A percentile compares a stretch with the other conserved stretches of the same genome.
These are phyloP conservation scores for Erodium texanum DNA, from an alignment of 441 rosid species.

Conservation along the genomic window DNA sequence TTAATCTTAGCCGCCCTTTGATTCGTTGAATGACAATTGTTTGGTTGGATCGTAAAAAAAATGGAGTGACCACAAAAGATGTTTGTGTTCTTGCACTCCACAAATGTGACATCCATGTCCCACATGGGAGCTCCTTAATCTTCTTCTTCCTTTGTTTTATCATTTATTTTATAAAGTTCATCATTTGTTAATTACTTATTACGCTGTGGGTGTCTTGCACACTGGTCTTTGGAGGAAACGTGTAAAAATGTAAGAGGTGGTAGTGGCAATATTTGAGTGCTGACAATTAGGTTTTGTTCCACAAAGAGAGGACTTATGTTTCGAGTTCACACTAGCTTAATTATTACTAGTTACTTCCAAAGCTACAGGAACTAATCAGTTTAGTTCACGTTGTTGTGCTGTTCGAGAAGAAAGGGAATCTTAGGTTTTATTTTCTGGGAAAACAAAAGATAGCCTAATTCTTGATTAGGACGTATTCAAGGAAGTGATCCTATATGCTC, in stretches of 20 bases:
- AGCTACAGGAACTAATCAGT: not conserved
- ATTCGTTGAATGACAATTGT: not conserved
- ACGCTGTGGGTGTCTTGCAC: no score
- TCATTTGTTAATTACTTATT: not conserved
- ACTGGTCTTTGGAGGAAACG: not conserved
- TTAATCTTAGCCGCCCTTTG: conserved; percentile 2
- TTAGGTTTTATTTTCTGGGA: not conserved
- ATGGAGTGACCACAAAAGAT: not conserved
- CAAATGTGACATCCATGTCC: not conserved
- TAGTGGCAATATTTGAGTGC: not conserved
- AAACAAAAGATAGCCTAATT: no score
- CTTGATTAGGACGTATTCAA: no score
- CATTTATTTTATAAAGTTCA: not conserved
- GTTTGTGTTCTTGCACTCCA: not conserved
- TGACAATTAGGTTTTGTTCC: not conserved
- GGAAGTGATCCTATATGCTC: no score
- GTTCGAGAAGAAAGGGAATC: not conserved
- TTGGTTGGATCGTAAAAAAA: not conserved
- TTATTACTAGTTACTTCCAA: not conserved
- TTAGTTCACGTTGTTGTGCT: not conserved
- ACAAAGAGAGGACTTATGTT: not conserved
- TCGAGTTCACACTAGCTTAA: not conserved
- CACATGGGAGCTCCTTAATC: not conserved
- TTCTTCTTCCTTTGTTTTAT: not conserved
- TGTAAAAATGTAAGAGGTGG: not conserved